phyloP scores from a whole-genome alignment of 176 grass and related monocot genomes.

The Phoenix dactylifera region DNA sequence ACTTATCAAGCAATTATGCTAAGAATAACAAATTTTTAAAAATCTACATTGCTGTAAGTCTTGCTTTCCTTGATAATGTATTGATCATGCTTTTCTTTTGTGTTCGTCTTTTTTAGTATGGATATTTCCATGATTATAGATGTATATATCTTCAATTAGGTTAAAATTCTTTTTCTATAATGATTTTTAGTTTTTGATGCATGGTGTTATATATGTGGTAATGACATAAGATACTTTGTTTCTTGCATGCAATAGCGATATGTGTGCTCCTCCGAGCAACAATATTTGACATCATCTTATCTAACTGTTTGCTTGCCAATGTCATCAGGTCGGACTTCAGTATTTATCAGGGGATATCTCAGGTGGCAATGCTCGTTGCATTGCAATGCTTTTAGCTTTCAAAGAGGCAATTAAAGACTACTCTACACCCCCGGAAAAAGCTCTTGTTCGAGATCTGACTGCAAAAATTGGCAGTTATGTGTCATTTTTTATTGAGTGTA shows the following conservation, averaged over 20 bases:
- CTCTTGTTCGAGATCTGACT: slow-evolving; percentile 50
- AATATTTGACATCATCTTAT: slow-evolving; percentile 3
- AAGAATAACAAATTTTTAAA: too few relatives aligned
- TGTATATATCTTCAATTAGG: too few relatives aligned
- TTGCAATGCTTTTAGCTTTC: slow-evolving; percentile 84
- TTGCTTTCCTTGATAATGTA: too few relatives aligned
- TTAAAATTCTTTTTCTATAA: too few relatives aligned
- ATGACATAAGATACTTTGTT: too few relatives aligned
- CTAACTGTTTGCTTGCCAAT: slow-evolving; percentile 3
- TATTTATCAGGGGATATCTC: slow-evolving; percentile 58
- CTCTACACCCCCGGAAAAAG: slow-evolving; percentile 50
- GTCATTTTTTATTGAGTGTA: slow-evolving; percentile 72
- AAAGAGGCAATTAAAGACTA: slow-evolving; percentile 66
- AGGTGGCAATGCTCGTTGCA: slow-evolving; percentile 63
- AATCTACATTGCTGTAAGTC: too few relatives aligned
- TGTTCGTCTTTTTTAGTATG: too few relatives aligned
- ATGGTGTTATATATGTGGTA: neutral
- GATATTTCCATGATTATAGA: too few relatives aligned
- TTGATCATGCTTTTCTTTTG: too few relatives aligned
- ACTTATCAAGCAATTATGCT: too few relatives aligned
- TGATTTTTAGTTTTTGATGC: neutral
- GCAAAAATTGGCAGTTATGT: slow-evolving; percentile 59
- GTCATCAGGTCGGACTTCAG: slow-evolving; percentile 67
- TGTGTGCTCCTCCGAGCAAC: neutral
- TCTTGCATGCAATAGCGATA: neutral